Evolutionary conservation across 169 alveolate genomes (phyloP).

Genomic region (Plasmodium gonderi): DNA sequence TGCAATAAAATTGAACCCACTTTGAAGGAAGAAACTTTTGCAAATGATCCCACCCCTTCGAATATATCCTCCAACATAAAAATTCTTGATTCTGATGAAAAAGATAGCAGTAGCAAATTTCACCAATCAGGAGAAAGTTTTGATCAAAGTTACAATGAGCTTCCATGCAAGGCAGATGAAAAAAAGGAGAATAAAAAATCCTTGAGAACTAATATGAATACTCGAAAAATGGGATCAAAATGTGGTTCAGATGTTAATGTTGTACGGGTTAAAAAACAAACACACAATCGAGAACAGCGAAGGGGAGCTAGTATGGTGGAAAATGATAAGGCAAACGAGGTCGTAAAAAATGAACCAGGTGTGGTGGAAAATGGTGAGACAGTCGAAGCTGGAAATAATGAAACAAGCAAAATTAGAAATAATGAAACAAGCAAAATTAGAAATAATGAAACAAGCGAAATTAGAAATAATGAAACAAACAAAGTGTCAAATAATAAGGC

Average conservation of each 20-base stretch:
- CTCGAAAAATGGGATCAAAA: too few relatives aligned
- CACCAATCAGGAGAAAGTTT: not conserved
- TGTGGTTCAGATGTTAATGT: not conserved
- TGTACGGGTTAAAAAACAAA: too few relatives aligned
- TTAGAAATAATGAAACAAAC: not conserved
- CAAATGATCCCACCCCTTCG: not conserved
- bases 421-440: not conserved
- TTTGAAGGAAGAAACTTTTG: not conserved
- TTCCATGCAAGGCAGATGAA: not conserved
- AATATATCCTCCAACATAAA: not conserved
- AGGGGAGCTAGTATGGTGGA: too few relatives aligned
- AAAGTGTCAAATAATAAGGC: not conserved
- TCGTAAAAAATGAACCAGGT: too few relatives aligned
- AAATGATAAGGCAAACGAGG: too few relatives aligned
- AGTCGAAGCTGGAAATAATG: too few relatives aligned
- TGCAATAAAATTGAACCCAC: too few relatives aligned
- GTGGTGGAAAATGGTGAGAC: too few relatives aligned
- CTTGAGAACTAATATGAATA: too few relatives aligned
- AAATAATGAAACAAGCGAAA: not conserved
- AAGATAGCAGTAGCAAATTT: not conserved
- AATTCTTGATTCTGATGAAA: not conserved
- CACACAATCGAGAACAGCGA: too few relatives aligned
- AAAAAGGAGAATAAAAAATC: not conserved
- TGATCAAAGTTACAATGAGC: not conserved
- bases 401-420: not conserved